Evolutionary conservation across 352 stramenopile species (phyloP).

Genomic region (Peronospora destructor): DNA sequence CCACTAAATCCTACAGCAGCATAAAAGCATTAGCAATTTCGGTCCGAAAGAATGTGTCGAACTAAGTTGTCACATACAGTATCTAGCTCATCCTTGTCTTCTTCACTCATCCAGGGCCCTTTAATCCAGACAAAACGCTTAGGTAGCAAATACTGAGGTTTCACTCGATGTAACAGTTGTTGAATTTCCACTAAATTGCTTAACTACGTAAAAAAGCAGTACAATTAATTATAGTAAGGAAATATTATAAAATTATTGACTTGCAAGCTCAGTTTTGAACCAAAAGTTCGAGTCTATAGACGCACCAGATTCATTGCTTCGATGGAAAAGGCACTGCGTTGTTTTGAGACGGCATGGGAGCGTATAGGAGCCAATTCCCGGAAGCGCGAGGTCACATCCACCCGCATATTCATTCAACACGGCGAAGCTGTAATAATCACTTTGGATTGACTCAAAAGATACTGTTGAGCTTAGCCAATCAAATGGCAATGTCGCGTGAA

Average conservation of each 20-base stretch:
- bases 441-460: constrained; percentile 8
- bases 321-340: constrained; percentile 11
- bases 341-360: not conserved
- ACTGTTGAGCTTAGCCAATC: not conserved
- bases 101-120: constrained; percentile 54
- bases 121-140: constrained; percentile 59
- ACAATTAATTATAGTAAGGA: not conserved
- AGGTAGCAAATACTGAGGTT: constrained; percentile 48
- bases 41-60: constrained; percentile 2
- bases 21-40: not conserved
- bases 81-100: constrained; percentile 74
- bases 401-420: constrained; percentile 19
- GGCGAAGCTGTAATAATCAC: constrained; percentile 5
- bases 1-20: constrained; percentile 45
- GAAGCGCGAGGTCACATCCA: constrained; percentile 35
- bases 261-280: too few relatives aligned
- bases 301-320: constrained; percentile 33
- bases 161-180: constrained; percentile 38
- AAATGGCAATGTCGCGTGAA: too few relatives aligned
- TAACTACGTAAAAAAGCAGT: constrained; percentile 22
- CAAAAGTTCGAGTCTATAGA: not conserved
- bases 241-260: not conserved
- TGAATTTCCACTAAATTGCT: constrained; percentile 50
- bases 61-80: constrained; percentile 23
- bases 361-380: constrained; percentile 27